Percentiles rank a stretch among this genome's conserved stretches.
phyloP scores from a whole-genome alignment of 768 basidiomycete species.

The Fomitopsis pulvina region DNA sequence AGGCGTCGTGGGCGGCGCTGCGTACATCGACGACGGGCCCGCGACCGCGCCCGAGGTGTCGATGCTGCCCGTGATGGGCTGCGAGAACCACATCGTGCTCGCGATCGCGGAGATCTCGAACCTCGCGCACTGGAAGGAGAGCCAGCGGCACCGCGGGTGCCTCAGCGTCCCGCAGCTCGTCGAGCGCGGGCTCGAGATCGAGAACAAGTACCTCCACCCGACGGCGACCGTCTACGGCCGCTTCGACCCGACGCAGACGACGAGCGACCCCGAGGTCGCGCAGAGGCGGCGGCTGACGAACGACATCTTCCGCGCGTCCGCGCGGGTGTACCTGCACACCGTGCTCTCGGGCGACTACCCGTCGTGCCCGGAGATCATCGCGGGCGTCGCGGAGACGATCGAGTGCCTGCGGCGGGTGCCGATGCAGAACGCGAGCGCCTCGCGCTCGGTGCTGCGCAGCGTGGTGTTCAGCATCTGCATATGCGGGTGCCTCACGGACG shows the following conservation, averaged over 20 bases:
- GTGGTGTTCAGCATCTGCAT: conserved; percentile 77
- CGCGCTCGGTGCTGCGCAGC: conserved; percentile 59
- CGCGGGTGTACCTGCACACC: conserved; percentile 68
- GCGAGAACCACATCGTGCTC: conserved; percentile 73
- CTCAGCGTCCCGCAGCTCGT: conserved; percentile 62
- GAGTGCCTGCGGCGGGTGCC: conserved; percentile 35
- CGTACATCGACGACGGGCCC: conserved; percentile 31
- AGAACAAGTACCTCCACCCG: conserved; percentile 34
- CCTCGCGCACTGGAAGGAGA: conserved; percentile 61
- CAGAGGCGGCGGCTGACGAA: conserved; percentile 31
- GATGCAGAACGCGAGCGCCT: conserved; percentile 24
- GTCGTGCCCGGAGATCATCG: conserved; percentile 52
- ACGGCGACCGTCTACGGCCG: conserved; percentile 8
- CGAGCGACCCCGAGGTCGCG: conserved; percentile 18
- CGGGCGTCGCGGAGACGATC: conserved; percentile 49
- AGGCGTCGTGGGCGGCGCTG: conserved; percentile 12
- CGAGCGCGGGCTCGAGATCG: conserved; percentile 44
- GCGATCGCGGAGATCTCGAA: conserved; percentile 69
- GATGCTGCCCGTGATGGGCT: conserved; percentile 85
- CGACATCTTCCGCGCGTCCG: conserved; percentile 62
- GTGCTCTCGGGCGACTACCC: conserved; percentile 74
- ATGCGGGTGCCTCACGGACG: conserved; percentile 61
- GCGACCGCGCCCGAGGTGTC: conserved; percentile 36
- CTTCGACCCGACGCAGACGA: conserved; percentile 5
- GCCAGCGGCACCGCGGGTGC: conserved; percentile 29